phyloP scores from a whole-genome alignment of 163 green algal genomes.

The Coccomyxa subellipsoidea region DNA sequence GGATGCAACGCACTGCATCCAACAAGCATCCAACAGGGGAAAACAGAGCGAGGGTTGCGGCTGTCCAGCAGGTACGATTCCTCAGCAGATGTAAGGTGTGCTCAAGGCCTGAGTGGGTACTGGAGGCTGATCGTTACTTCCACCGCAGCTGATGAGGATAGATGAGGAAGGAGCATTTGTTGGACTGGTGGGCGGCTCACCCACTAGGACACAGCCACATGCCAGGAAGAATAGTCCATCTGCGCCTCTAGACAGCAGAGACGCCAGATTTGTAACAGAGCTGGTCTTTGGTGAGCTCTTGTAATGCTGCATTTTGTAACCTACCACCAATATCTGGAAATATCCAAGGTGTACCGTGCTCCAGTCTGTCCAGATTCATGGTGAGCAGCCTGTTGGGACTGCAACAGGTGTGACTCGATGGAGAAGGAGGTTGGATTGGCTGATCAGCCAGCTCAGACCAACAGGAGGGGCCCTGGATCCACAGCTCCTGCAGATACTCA shows the following conservation, averaged over 20 bases:
- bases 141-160: slow-evolving; percentile 55
- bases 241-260: not conserved
- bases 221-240: not conserved
- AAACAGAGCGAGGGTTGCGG: not conserved
- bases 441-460: slow-evolving; percentile 19
- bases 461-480: not conserved
- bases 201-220: not conserved
- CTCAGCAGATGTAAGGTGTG: not conserved
- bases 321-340: no score
- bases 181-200: slow-evolving; percentile 35
- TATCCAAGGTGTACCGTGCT: no score
- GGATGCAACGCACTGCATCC: not conserved
- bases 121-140: not conserved
- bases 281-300: slow-evolving; percentile 9
- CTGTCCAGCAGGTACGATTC: not conserved
- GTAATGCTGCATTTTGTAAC: not conserved
- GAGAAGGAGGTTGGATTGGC: slow-evolving; percentile 52
- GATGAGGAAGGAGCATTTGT: slow-evolving; percentile 55
- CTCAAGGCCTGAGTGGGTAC: no score
- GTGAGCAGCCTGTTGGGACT: no score
- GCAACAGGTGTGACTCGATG: slow-evolving; percentile 48
- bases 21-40: not conserved
- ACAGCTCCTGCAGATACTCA: slow-evolving; percentile 12
- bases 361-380: no score
- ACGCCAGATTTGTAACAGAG: slow-evolving; percentile 13